Evolutionary conservation across 2,329 filamentous ascomycete genomes (phyloP).

Genomic region (Epicoccum nigrum): DNA sequence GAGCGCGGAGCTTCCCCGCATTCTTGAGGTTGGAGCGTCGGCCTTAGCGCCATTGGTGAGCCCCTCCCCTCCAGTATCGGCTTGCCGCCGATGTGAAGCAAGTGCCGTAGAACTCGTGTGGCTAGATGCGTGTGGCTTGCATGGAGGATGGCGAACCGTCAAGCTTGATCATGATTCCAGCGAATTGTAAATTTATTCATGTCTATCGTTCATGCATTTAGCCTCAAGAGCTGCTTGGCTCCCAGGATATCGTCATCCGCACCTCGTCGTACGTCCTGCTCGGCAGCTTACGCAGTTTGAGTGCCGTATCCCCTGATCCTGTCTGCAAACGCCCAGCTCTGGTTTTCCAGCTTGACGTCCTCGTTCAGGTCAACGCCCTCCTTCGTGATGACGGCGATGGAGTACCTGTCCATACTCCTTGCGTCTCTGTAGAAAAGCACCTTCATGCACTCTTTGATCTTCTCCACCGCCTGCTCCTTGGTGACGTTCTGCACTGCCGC

Average conservation of each 20-base stretch:
- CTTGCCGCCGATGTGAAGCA: conserved; percentile 13
- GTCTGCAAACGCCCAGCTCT: conserved; percentile 99
- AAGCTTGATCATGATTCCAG: conserved; percentile 23
- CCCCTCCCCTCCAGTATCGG: conserved; percentile 8
- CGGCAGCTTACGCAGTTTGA: conserved; percentile 58
- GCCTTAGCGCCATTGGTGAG: conserved; percentile 14
- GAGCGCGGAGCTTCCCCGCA: conserved; percentile 28
- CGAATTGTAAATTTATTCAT: conserved; percentile 43
- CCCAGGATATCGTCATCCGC: conserved; percentile 4
- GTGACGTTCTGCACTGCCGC: conserved; percentile 72
- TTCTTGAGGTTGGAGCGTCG: conserved; percentile 11
- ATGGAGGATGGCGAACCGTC: background rate
- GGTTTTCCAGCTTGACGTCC: conserved; percentile 85
- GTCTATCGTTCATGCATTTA: conserved; percentile 38
- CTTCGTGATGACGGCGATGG: conserved; percentile 86
- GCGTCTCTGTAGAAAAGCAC: conserved; percentile 97
- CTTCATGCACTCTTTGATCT: conserved; percentile 95
- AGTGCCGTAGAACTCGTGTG: no score
- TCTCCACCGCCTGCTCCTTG: conserved; percentile 77
- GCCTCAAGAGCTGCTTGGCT: conserved; percentile 14
- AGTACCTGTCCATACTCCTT: conserved; percentile 88
- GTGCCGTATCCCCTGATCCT: conserved; percentile 94
- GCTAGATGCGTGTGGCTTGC: conserved; percentile 13
- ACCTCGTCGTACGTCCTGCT: background rate
- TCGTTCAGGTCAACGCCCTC: conserved; percentile 84